phyloP scores from a whole-genome alignment of 2,329 filamentous ascomycete genomes.

The Colletotrichum incanum region DNA sequence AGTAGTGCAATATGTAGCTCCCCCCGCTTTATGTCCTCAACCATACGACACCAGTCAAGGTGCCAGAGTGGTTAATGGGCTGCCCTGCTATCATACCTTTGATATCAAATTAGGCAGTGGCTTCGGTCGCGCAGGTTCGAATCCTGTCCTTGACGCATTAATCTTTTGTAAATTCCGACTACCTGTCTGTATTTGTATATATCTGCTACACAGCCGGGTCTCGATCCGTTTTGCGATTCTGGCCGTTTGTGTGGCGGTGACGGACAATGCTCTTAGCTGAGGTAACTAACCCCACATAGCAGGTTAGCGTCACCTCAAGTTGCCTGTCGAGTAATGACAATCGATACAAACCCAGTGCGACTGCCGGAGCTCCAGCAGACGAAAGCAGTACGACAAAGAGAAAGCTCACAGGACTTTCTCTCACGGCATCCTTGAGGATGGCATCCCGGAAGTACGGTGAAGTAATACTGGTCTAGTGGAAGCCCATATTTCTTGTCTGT shows the following conservation, averaged over 20 bases:
- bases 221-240: background rate
- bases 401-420: too few relatives aligned
- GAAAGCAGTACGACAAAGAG: too few relatives aligned
- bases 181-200: background rate
- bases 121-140: constrained; percentile 23
- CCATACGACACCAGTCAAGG: background rate
- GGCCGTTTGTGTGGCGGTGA: background rate
- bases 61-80: constrained; percentile 24
- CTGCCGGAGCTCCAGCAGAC: too few relatives aligned
- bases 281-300: background rate
- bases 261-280: too few relatives aligned
- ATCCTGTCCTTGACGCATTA: constrained; percentile 13
- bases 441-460: too few relatives aligned
- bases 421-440: too few relatives aligned
- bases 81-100: constrained; percentile 12
- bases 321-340: too few relatives aligned
- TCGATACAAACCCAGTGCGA: too few relatives aligned
- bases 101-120: constrained; percentile 12
- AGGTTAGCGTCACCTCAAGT: background rate
- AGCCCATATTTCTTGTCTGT: too few relatives aligned
- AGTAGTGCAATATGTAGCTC: background rate
- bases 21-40: fast-evolving
- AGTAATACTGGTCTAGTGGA: too few relatives aligned
- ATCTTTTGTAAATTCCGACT: background rate
- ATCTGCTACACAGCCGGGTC: too few relatives aligned